These are phyloP conservation scores for Buddleja alternifolia DNA, from an alignment of 257 asterid species.

Conservation along the genomic window DNA sequence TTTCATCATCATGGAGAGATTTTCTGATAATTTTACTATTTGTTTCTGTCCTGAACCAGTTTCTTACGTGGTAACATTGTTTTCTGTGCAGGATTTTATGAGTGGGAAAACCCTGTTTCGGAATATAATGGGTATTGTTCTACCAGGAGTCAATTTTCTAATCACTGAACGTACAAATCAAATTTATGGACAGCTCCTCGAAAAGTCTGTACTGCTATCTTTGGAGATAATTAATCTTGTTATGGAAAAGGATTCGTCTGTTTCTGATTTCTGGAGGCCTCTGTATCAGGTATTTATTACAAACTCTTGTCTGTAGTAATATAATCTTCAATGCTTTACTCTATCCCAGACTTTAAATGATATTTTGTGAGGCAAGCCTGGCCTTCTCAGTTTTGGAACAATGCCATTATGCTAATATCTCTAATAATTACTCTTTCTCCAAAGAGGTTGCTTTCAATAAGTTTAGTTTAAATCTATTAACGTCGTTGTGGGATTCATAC, in stretches of 20 bases:
- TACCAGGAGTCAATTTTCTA: constrained; percentile 77
- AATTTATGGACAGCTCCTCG: constrained; percentile 79
- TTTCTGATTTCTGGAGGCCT: constrained; percentile 91
- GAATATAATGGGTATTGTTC: constrained; percentile 77
- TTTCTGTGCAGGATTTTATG: constrained; percentile 83
- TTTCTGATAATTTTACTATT: constrained; percentile 10
- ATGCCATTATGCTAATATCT: background rate
- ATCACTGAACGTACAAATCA: constrained; percentile 71
- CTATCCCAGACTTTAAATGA: constrained; percentile 14
- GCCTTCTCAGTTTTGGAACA: constrained; percentile 18
- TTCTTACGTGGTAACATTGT: constrained; percentile 27
- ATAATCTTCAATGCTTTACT: constrained; percentile 21
- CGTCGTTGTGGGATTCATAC: background rate
- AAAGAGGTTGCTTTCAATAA: constrained; percentile 3
- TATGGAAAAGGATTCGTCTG: constrained; percentile 75
- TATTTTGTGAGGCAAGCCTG: constrained; percentile 5
- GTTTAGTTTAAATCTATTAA: background rate
- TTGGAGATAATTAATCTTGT: constrained; percentile 80
- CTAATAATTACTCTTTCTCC: constrained; percentile 3
- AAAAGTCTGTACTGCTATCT: constrained; percentile 78
- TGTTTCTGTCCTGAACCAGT: background rate
- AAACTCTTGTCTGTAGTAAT: constrained; percentile 7
- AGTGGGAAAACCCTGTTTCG: constrained; percentile 88
- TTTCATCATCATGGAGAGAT: constrained; percentile 17
- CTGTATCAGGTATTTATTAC: constrained; percentile 66